phyloP scores from a whole-genome alignment of 202 grass and related monocot genomes.

The Zoysia matrella region DNA sequence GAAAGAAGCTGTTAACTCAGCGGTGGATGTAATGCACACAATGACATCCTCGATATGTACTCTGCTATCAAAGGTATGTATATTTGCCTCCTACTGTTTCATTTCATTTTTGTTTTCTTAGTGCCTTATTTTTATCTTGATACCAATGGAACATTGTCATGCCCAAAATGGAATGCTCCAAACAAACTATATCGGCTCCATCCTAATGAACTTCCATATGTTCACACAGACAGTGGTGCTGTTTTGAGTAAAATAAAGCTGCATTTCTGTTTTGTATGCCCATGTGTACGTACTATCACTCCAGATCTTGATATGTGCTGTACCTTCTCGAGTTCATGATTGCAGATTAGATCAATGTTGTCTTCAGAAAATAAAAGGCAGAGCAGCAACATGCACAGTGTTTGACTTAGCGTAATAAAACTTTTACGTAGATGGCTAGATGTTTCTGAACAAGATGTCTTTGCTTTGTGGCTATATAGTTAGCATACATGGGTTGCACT shows the following conservation, averaged over 20 bases:
- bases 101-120: slow-evolving; percentile 5
- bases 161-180: slow-evolving; percentile 1
- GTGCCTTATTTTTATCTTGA: slow-evolving; percentile 6
- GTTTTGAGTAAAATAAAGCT: too few species aligned
- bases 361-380: neutral
- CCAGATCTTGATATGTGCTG: neutral
- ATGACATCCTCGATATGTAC: slow-evolving; percentile 82
- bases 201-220: too few species aligned
- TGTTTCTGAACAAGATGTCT: neutral
- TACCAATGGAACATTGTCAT: slow-evolving; percentile 5
- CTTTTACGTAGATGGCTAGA: neutral
- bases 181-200: neutral
- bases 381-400: neutral
- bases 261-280: too few species aligned
- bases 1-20: slow-evolving; percentile 86
- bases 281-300: neutral
- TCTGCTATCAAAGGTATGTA: slow-evolving; percentile 83
- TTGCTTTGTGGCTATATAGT: neutral
- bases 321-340: slow-evolving; percentile 3
- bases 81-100: slow-evolving; percentile 15
- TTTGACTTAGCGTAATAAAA: neutral
- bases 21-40: slow-evolving; percentile 83
- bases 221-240: too few species aligned
- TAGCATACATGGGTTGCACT: neutral
- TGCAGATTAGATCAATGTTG: neutral